Evolutionary conservation across 148 eudicot genomes (phyloP).

Genomic region (Camellia sinensis): DNA sequence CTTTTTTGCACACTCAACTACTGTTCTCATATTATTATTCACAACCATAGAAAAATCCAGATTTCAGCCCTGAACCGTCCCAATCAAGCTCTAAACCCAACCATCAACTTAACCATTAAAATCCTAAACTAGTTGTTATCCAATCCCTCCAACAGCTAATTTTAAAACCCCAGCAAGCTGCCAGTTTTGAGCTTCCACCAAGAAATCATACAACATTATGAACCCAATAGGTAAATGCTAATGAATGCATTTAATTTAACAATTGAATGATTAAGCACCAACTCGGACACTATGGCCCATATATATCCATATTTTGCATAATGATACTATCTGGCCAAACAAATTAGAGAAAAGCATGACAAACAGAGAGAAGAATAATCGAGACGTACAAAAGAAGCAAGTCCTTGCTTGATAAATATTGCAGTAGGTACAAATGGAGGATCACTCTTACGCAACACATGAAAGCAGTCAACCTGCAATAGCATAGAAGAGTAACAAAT

Average conservation of each 20-base stretch:
- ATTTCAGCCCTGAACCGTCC: no score
- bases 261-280: not conserved
- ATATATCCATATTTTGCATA: not conserved
- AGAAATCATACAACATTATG: not conserved
- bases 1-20: no score
- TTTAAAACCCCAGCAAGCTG: no score
- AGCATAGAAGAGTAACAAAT: not conserved
- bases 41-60: not conserved
- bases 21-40: no score
- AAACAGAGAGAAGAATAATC: not conserved
- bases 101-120: not conserved
- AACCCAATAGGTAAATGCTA: not conserved
- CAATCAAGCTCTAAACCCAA: not conserved
- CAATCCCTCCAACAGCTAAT: not conserved
- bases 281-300: not conserved
- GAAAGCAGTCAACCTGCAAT: constrained; percentile 91
- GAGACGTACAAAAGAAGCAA: constrained; percentile 75
- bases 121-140: not conserved
- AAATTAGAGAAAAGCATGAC: not conserved
- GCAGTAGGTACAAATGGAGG: constrained; percentile 88
- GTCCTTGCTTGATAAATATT: constrained; percentile 82
- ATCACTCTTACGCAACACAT: constrained; percentile 88
- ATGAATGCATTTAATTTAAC: not conserved
- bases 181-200: no score
- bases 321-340: not conserved